These are phyloP conservation scores for Serendipita vermifera DNA, from an alignment of 768 basidiomycete genomes.

Conservation along the genomic window DNA sequence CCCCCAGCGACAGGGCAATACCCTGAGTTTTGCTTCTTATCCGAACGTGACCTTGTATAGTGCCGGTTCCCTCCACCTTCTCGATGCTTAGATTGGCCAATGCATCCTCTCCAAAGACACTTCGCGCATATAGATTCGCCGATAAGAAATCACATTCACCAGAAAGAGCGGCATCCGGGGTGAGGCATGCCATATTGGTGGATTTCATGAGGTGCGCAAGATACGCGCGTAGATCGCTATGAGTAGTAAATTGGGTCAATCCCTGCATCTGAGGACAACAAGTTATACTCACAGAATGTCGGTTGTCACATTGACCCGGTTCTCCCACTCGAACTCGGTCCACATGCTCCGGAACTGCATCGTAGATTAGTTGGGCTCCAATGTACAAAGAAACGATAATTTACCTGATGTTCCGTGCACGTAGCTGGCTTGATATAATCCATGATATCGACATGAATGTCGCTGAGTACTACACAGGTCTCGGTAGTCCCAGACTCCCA, in stretches of 20 bases:
- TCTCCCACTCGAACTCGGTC: conserved; percentile 99
- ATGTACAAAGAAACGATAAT: conserved; percentile 13
- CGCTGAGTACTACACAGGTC: conserved; percentile 85
- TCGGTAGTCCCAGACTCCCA: conserved; percentile 81
- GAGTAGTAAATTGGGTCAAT: not conserved
- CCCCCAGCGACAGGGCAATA: conserved; percentile 88
- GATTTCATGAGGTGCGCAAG: conserved; percentile 90
- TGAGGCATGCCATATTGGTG: conserved; percentile 96
- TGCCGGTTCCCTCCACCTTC: conserved; percentile 58
- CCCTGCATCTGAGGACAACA: not conserved
- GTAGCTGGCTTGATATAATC: conserved; percentile 95
- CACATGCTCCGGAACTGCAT: conserved; percentile 89
- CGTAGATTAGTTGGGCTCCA: not conserved
- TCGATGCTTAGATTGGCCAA: conserved; percentile 91
- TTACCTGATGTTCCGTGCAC: conserved; percentile 85
- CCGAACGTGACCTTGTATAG: conserved; percentile 83
- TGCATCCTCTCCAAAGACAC: conserved; percentile 92
- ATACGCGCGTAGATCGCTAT: conserved; percentile 75
- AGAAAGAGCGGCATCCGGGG: conserved; percentile 72
- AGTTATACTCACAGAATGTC: conserved; percentile 52
- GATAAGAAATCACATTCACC: conserved; percentile 96
- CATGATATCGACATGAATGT: conserved; percentile 98
- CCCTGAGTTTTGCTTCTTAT: conserved; percentile 97
- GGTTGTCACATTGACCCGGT: conserved; percentile 87
- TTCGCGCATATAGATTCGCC: conserved; percentile 92